Conservation (phyloP, 2,329 filamentous ascomycete species). For the Phialocephala subalpina region DNA sequence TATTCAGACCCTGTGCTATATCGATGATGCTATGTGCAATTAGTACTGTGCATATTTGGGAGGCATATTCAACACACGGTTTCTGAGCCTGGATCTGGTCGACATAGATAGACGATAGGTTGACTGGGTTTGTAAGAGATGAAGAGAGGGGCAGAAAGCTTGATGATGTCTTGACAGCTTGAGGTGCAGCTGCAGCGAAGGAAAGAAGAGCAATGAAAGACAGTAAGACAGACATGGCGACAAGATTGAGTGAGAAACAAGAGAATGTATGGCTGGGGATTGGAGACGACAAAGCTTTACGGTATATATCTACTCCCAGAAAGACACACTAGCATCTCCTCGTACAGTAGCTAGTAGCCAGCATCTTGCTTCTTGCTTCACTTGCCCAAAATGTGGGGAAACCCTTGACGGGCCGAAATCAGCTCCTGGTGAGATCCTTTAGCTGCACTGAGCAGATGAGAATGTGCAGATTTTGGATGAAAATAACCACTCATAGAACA, state of each 20-base stretch:
- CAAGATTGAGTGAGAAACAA: neutral
- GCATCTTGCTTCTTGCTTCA: neutral
- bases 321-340: neutral
- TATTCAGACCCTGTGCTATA: neutral
- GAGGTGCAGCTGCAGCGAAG: constrained; percentile 3
- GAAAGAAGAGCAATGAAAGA: constrained; percentile 2
- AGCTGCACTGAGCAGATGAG: neutral
- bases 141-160: constrained; percentile 9
- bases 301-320: neutral
- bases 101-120: neutral
- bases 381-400: neutral
- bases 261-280: neutral
- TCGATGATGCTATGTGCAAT: neutral
- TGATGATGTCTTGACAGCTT: neutral
- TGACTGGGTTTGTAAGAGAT: constrained; percentile 6
- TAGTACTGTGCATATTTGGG: neutral
- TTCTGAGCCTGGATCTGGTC: neutral
- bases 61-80: neutral
- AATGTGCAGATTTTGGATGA: no score
- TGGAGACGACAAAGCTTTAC: neutral
- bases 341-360: neutral
- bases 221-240: neutral
- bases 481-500: no score
- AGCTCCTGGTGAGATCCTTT: neutral
- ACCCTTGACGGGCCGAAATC: neutral